Conservation (phyloP, 331 rosid genomes). For the Malus hybrid region DNA sequence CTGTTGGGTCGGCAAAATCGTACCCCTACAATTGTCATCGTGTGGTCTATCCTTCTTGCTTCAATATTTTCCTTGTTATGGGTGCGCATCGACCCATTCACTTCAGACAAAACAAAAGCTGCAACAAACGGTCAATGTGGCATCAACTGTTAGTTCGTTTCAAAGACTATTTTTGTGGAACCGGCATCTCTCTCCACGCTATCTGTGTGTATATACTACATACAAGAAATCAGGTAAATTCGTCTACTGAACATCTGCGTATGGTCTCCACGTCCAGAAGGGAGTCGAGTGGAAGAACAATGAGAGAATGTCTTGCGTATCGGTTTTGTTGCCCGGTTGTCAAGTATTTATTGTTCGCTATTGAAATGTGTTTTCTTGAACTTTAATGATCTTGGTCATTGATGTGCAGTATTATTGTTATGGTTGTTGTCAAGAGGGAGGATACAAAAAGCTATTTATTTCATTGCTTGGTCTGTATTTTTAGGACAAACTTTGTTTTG, state of each 20-base stretch:
- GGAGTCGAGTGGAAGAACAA: constrained; percentile 14
- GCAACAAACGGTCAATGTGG: constrained; percentile 75
- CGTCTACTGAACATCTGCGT: constrained; percentile 4
- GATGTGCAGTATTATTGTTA: constrained; percentile 22
- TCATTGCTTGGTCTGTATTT: background rate
- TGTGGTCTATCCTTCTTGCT: constrained; percentile 96
- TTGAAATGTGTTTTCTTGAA: constrained; percentile 3
- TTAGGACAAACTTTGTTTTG: background rate
- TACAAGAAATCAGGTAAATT: constrained; percentile 26
- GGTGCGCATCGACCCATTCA: constrained; percentile 98
- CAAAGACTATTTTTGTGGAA: constrained; percentile 11
- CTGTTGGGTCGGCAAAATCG: constrained; percentile 89
- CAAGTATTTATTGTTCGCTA: background rate
- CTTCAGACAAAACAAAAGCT: constrained; percentile 34
- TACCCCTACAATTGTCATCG: constrained; percentile 93
- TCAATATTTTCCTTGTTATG: constrained; percentile 92
- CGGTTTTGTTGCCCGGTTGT: background rate
- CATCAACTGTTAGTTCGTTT: constrained; percentile 54
- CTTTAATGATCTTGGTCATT: constrained; percentile 6
- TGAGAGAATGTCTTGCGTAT: constrained; percentile 9
- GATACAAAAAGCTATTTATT: constrained; percentile 7
- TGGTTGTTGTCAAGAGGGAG: constrained; percentile 14
- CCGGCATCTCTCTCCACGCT: background rate
- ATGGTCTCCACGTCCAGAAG: background rate
- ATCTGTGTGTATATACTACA: constrained; percentile 44